These are phyloP conservation scores for Monotropa hypopitys DNA, from an alignment of 179 eudicot species.

Conservation along the genomic window DNA sequence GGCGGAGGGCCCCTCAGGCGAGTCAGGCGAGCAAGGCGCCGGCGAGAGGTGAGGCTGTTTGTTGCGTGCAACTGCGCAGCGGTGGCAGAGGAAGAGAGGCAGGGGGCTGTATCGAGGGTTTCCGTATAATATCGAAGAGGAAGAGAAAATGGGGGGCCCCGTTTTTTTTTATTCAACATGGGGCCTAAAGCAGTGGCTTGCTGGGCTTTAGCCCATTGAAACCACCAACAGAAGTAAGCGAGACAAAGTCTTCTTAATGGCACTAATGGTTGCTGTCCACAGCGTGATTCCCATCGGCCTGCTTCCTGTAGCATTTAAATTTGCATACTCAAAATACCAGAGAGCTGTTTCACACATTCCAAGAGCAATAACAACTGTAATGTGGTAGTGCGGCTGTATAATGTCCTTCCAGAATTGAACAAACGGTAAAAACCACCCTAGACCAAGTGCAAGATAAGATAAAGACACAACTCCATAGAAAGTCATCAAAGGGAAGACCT, in stretches of 20 bases:
- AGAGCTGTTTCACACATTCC: slow-evolving; percentile 96
- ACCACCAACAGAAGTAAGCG: slow-evolving; percentile 85
- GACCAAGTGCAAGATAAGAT: slow-evolving; percentile 72
- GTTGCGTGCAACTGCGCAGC: too few relatives aligned
- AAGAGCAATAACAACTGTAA: slow-evolving; percentile 78
- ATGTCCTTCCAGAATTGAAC: slow-evolving; percentile 81
- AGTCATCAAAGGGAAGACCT: slow-evolving; percentile 77
- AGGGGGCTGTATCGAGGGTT: too few relatives aligned
- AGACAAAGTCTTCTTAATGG: slow-evolving; percentile 79
- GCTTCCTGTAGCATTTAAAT: slow-evolving; percentile 63
- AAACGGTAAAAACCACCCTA: slow-evolving; percentile 65
- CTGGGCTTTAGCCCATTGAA: slow-evolving; percentile 95
- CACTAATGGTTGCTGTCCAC: slow-evolving; percentile 84
- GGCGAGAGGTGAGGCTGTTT: too few relatives aligned
- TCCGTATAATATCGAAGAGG: too few relatives aligned
- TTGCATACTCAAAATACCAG: slow-evolving; percentile 90
- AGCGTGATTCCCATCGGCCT: slow-evolving; percentile 81
- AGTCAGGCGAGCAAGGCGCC: too few relatives aligned
- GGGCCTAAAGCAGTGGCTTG: too few relatives aligned
- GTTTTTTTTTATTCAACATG: too few relatives aligned
- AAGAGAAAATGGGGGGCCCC: too few relatives aligned
- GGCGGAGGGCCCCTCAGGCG: too few relatives aligned
- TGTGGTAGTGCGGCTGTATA: slow-evolving; percentile 77
- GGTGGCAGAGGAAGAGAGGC: too few relatives aligned
- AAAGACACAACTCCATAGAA: slow-evolving; percentile 77